phyloP scores from a whole-genome alignment of 164 flowering plant genomes.

The Macadamia tetraphylla region DNA sequence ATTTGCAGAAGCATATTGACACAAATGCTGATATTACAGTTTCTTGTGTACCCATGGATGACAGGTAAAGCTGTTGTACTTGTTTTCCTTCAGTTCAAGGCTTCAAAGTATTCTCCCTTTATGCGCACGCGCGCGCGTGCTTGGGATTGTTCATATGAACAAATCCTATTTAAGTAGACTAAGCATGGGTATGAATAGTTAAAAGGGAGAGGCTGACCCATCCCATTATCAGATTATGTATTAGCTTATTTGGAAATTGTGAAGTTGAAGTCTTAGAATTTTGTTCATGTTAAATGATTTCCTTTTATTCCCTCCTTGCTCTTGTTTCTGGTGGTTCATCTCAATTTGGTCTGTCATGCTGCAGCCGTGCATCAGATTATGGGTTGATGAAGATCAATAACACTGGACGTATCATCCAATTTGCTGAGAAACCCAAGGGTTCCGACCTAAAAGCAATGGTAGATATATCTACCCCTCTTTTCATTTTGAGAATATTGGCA shows the following conservation, averaged over 20 bases:
- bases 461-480: neutral
- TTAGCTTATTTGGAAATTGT: neutral
- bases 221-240: no score
- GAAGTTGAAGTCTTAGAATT: neutral
- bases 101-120: neutral
- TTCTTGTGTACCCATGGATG: conserved; percentile 92
- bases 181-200: no score
- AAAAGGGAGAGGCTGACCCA: no score
- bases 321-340: conserved; percentile 1
- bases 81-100: neutral
- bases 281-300: neutral
- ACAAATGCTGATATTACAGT: conserved; percentile 90
- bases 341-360: conserved; percentile 11
- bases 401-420: conserved; percentile 65
- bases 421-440: conserved; percentile 91
- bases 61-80: conserved; percentile 35
- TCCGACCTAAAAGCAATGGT: conserved; percentile 78
- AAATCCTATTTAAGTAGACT: neutral
- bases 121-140: no score
- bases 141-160: neutral
- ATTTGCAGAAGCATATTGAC: conserved; percentile 87
- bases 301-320: neutral
- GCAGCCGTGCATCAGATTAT: conserved; percentile 93
- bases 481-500: neutral
- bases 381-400: conserved; percentile 86